phyloP scores from a whole-genome alignment of 176 grass and related monocot species.

The Avena atlantica region DNA sequence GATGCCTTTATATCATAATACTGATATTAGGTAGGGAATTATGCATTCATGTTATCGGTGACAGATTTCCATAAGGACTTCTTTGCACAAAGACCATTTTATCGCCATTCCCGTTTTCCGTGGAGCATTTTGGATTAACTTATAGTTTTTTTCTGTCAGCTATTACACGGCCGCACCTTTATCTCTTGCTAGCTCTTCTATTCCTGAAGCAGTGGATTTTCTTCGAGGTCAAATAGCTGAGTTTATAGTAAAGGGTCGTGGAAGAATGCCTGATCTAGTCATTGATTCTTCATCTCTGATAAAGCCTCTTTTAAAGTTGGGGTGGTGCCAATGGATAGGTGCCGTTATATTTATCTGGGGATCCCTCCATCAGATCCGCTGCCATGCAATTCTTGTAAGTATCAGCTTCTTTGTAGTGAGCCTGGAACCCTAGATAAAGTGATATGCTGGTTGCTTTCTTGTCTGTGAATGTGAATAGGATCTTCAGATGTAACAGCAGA shows the following conservation, averaged over 20 bases:
- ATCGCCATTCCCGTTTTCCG: slow-evolving; percentile 14
- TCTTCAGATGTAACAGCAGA: slow-evolving; percentile 5
- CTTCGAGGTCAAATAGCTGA: slow-evolving; percentile 64
- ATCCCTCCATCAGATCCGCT: slow-evolving; percentile 75
- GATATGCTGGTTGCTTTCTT: slow-evolving; percentile 24
- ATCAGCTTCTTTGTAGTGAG: slow-evolving; percentile 22
- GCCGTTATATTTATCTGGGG: slow-evolving; percentile 82
- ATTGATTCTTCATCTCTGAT: slow-evolving; percentile 62
- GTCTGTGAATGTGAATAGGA: not conserved
- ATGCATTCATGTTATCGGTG: not conserved
- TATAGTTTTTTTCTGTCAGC: slow-evolving; percentile 48
- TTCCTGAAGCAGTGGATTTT: slow-evolving; percentile 67
- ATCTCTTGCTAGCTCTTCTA: slow-evolving; percentile 78
- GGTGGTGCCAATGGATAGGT: slow-evolving; percentile 80
- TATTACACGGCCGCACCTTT: slow-evolving; percentile 74
- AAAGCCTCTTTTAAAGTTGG: slow-evolving; percentile 73
- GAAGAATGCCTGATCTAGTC: slow-evolving; percentile 71
- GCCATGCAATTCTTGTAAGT: slow-evolving; percentile 92
- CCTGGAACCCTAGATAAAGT: not conserved
- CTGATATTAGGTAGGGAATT: slow-evolving; percentile 6
- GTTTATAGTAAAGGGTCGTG: slow-evolving; percentile 82
- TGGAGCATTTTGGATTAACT: slow-evolving; percentile 34
- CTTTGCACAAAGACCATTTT: not conserved
- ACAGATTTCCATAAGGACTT: slow-evolving; percentile 1
- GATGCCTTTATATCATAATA: not conserved